Conservation (phyloP, 495 filamentous ascomycete species). For the Terfezia boudieri region DNA sequence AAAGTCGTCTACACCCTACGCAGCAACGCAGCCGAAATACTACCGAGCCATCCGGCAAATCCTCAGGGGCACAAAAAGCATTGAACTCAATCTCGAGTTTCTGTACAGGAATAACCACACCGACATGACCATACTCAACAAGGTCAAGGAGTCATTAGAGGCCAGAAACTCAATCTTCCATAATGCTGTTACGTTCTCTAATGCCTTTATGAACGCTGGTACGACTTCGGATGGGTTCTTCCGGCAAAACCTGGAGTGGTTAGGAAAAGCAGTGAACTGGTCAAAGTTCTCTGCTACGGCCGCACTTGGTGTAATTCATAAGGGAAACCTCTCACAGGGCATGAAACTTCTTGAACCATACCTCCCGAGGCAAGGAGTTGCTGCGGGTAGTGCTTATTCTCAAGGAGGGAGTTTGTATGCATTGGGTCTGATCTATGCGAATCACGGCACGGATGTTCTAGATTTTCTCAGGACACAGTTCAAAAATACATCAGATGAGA, state of each 20-base stretch:
- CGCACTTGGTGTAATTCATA: conserved; percentile 87
- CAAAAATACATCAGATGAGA: conserved; percentile 67
- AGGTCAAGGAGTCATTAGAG: conserved; percentile 84
- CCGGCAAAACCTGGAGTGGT: conserved; percentile 91
- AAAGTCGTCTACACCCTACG: conserved; percentile 18
- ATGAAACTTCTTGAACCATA: conserved; percentile 89
- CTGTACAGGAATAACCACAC: conserved; percentile 84
- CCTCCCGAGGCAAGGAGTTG: conserved; percentile 51
- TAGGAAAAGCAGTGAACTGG: conserved; percentile 98
- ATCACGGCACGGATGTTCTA: conserved; percentile 83
- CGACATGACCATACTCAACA: conserved; percentile 74
- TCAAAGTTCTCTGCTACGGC: conserved; percentile 98
- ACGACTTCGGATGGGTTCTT: conserved; percentile 96
- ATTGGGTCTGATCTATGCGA: conserved; percentile 89
- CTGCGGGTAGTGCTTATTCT: conserved; percentile 61
- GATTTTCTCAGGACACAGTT: conserved; percentile 77
- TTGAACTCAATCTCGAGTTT: conserved; percentile 87
- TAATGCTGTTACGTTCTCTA: conserved; percentile 85
- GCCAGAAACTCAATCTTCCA: conserved; percentile 97
- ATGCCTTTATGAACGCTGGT: conserved; percentile 98
- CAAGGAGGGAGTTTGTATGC: conserved; percentile 92
- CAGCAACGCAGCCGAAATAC: conserved; percentile 27
- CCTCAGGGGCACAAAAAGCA: conserved; percentile 71
- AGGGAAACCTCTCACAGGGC: conserved; percentile 78
- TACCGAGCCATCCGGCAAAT: conserved; percentile 69